Evolutionary conservation across 2,329 filamentous ascomycete species (phyloP), one percentile per base, ranked within the genome.

Genomic region (Cercospora nicotianae): DNA sequence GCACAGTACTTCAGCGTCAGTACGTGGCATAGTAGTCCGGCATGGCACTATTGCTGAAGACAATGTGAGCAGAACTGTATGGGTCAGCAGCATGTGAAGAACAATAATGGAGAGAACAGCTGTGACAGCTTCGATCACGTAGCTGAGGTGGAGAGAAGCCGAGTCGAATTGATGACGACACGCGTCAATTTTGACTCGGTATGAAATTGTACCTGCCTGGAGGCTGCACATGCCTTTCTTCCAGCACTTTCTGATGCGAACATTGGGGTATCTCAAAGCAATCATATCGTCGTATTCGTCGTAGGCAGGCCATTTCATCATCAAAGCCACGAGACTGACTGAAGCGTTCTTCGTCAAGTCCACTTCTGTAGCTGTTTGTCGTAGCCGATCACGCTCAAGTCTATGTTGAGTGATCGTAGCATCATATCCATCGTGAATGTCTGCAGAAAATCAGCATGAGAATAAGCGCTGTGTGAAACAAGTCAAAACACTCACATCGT

Each of bases 351-450:
- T 7, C 58, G 16, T 28, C 59, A 66, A 7, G n/a, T 48, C 89
- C 89, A 91, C 75, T 81, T 80, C 75, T 89, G 86, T 63, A 80
- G 77, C 12, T 81, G 77, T 67, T 83, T 82, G 76, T 90, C 87
- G 75, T 86, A 91, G 5, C 89, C 89, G 70, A 91, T 89, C n/a
- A 86, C 75, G 60, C 83, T 80, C 4, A 87, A 78, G 65, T 90
- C 87, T 66, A 91, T 85, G 73, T 90, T 89, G 67, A 91, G 79
- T 31, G 84, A 87, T 71, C 84, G 85, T 16, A 91, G 82, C 89
- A 91, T 91, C 84, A 87, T 87, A 59, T 86, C 87, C 85, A 91
- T 89, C 12, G 87, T 90, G 73, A 91, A 90, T 12, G 84, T 85
- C 87, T 89, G 71, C 6, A 51, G 8, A 39, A 3, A 28, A 64